Percentiles rank a stretch among this genome's conserved stretches.
Evolutionary conservation across 1,284 basidiomycete species (phyloP).

Genomic region (Polyporus tsugae): DNA sequence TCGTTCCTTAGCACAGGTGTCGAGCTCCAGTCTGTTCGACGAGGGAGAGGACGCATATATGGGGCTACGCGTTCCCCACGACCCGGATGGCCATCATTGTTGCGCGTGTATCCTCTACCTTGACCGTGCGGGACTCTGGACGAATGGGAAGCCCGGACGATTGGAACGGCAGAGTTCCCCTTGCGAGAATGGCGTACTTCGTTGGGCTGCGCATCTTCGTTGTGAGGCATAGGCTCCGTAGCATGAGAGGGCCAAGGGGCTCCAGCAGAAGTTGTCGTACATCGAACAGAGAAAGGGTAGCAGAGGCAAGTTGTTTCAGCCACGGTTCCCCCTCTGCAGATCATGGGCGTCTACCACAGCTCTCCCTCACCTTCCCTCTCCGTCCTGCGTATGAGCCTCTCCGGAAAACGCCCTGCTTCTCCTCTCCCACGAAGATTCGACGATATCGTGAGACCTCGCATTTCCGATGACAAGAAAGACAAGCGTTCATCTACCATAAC

Average conservation of each 20-base stretch:
- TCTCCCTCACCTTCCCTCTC: neutral
- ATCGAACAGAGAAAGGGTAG: slow-evolving; percentile 1
- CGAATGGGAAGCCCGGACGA: slow-evolving; percentile 36
- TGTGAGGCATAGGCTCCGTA: slow-evolving; percentile 30
- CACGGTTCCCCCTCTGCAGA: neutral
- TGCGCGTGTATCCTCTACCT: slow-evolving; percentile 14
- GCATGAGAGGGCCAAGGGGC: neutral
- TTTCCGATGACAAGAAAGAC: slow-evolving; percentile 5
- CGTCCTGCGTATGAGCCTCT: slow-evolving; percentile 20
- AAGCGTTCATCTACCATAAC: slow-evolving; percentile 1
- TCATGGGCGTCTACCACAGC: neutral
- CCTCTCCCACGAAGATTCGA: slow-evolving; percentile 24
- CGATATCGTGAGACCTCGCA: slow-evolving; percentile 15
- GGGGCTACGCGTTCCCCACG: neutral
- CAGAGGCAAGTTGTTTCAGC: slow-evolving; percentile 3
- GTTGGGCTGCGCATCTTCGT: slow-evolving; percentile 55
- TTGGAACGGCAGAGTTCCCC: slow-evolving; percentile 44
- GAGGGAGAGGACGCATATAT: neutral
- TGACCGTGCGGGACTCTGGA: slow-evolving; percentile 3
- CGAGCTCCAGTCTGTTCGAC: neutral
- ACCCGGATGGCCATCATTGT: neutral
- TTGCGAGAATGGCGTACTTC: slow-evolving; percentile 48
- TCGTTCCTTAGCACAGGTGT: neutral
- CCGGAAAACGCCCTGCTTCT: slow-evolving; percentile 28
- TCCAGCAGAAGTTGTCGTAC: neutral